Conservation (phyloP, 2,329 filamentous ascomycete genomes). For the Fusarium graminum region DNA sequence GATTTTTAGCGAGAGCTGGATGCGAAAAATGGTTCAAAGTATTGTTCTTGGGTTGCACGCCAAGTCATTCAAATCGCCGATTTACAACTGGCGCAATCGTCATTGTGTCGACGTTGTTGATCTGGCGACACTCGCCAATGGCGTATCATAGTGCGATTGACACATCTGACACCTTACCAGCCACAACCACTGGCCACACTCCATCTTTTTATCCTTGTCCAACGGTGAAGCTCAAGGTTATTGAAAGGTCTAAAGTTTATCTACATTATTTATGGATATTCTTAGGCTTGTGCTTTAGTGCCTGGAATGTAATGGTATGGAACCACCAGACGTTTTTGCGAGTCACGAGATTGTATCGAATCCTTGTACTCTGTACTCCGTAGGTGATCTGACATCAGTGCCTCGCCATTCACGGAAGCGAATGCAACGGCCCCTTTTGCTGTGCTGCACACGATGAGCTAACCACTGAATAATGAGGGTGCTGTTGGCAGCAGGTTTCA, state of each 20-base stretch:
- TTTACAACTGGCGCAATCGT: fast-evolving
- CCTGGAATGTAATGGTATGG: not conserved
- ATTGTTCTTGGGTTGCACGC: not conserved
- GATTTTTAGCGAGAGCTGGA: not conserved
- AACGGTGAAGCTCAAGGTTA: slow-evolving; percentile 18
- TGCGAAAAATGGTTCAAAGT: not conserved
- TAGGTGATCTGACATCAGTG: not conserved
- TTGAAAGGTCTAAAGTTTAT: slow-evolving; percentile 15
- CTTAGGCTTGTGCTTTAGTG: not conserved
- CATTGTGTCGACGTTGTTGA: not conserved
- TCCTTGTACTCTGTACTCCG: too few relatives aligned
- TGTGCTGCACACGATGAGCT: slow-evolving; percentile 1
- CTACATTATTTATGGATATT: slow-evolving; percentile 10
- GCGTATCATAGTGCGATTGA: not conserved
- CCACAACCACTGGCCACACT: slow-evolving; percentile 14
- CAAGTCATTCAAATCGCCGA: not conserved
- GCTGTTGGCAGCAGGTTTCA: slow-evolving; percentile 22
- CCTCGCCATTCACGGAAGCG: too few relatives aligned
- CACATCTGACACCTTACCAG: slow-evolving; percentile 6
- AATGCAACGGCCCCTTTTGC: not conserved
- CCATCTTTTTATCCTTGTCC: not conserved
- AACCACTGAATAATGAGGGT: slow-evolving; percentile 24
- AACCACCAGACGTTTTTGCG: not conserved
- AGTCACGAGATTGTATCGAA: not conserved
- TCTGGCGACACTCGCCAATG: too few relatives aligned